Base-by-base conservation (phyloP, 1,139 yeast species). In the Yamadazyma sp. region DNA sequence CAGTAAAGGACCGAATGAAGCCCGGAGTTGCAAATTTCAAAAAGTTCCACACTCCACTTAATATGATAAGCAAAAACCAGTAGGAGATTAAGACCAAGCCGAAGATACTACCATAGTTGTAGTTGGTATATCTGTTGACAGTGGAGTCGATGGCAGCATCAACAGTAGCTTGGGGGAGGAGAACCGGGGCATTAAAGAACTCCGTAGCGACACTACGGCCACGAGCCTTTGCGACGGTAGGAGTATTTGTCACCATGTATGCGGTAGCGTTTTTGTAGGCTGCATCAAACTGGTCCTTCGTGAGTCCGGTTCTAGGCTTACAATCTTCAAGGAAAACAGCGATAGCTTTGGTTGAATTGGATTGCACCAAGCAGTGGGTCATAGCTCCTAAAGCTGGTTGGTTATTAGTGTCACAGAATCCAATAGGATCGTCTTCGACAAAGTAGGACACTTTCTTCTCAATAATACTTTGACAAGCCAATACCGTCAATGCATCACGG, bases 41-140 rank as follows among this genome's bases (percentile, higher is more conserved):
- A 44, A 52, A 63, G 48, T 48, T 69, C 51, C 73, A 68, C 45
- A 60, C 44, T 47, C 67, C 75, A 36, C 82, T 76, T 43, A 70
- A 57, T 13, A 68, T 57, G 23, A 63, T 62, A 23, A 65, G 69
- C 8, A 59, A 50, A 29, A 74, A 73, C 63, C 74, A 80, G 51
- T 66, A 78, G 20, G 64, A 59, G 27, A 71, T 64, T 54, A 79
- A 73, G 3, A 64, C 71, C 39, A 64, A 64, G n/a, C 76, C 80
- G 50, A 70, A 78, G 57, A 63, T 66, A 32, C 68, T 62, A 41
- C 80, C 78, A 29, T 59, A 65, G 50, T 62, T 67, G 42, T 69
- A 73, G 37, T 65, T 67, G 30, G 63, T 51, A 48, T 61, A 76
- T 47, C 70, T 59, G 17, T 64, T 63, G 35, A 59, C 62, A 44